Base-by-base conservation (phyloP, 331 rosid species). In the Phaseolus coccineus region DNA sequence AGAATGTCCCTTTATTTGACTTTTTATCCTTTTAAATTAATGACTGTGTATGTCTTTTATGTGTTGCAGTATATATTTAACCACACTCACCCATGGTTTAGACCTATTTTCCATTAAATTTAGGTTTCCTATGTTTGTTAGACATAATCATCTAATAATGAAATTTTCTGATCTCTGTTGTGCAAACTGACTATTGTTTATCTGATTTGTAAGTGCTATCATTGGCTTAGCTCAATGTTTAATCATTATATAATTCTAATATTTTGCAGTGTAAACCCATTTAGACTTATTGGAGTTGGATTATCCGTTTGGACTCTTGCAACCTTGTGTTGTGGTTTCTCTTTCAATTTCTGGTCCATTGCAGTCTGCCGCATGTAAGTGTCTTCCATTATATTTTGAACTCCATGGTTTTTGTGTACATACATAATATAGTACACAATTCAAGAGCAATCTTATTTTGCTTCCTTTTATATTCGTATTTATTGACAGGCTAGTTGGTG, bases 231-330 rank as follows among this genome's bases (percentile, higher is more conserved):
- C 37, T 78, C 68, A 47, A 13, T 25, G 33, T 27, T 69, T 77
- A 63, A 67, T 28, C 61, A 77, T 69, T 50, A 71, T 61, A 12
- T 39, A 3, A 70, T 48, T 71, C 39, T 33, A 59, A 66, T 82
- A 74, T 78, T 79, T 82, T 91, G 89, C 90, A 92, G 97, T 73
- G 76, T 89, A 61, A 95, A 89, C 85, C 97, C 97, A 6, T 95
- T 95, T 84, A 82, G 97, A 59, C 98, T 95, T 65, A 91, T 95
- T 85, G 97, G 98, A 79, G 97, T 91, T 80, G 98, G 98, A 82
- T 84, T 95, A 81, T 84, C 92, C 11, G 88, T 95, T 85, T 95
- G 98, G 98, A 95, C 97, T 69, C 5, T 89, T 42, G 93, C 97
- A n/a, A 84, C 87, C 66, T 30, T 86, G 52, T 86, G 97, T 40